These are phyloP conservation scores for Trichophyton simii DNA, from an alignment of 2,329 filamentous ascomycete species.

Conservation along the genomic window DNA sequence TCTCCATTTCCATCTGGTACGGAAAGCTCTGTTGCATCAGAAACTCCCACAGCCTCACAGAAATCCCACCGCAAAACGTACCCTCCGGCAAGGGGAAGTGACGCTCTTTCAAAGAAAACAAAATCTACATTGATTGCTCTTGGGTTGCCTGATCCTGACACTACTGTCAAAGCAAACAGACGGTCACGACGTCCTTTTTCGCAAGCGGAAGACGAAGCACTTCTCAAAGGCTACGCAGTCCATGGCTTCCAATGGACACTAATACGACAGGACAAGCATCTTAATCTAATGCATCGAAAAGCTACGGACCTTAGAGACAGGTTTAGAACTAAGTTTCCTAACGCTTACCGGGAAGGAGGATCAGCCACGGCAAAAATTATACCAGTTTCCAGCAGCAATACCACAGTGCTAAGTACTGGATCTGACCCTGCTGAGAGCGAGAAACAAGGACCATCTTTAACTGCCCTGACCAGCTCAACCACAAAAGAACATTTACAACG, in stretches of 20 bases:
- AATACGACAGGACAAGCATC: conserved; percentile 43
- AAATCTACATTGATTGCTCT: conserved; percentile 27
- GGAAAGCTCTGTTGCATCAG: not conserved
- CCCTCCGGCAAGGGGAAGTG: conserved; percentile 14
- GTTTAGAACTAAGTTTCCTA: conserved; percentile 47
- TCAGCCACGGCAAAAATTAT: conserved; percentile 25
- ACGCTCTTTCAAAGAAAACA: conserved; percentile 23
- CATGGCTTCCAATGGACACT: conserved; percentile 49
- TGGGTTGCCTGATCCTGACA: conserved; percentile 39
- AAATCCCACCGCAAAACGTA: not conserved
- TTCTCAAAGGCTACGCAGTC: conserved; percentile 46
- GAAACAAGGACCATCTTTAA: not conserved
- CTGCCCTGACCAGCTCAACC: not conserved
- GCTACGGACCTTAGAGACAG: conserved; percentile 50
- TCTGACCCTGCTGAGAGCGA: not conserved
- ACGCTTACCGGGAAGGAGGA: conserved; percentile 40
- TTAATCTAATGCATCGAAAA: conserved; percentile 41
- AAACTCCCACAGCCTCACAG: not conserved
- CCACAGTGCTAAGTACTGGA: not conserved
- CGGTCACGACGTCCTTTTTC: conserved; percentile 46
- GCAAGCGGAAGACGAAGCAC: conserved; percentile 43
- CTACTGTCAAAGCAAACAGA: conserved; percentile 35
- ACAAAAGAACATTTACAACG: not conserved
- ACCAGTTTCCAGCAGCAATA: conserved; percentile 3
- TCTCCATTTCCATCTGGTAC: not conserved